These are phyloP conservation scores for Talaromyces sp. DNA, from an alignment of 2,329 filamentous ascomycete genomes.

Conservation along the genomic window DNA sequence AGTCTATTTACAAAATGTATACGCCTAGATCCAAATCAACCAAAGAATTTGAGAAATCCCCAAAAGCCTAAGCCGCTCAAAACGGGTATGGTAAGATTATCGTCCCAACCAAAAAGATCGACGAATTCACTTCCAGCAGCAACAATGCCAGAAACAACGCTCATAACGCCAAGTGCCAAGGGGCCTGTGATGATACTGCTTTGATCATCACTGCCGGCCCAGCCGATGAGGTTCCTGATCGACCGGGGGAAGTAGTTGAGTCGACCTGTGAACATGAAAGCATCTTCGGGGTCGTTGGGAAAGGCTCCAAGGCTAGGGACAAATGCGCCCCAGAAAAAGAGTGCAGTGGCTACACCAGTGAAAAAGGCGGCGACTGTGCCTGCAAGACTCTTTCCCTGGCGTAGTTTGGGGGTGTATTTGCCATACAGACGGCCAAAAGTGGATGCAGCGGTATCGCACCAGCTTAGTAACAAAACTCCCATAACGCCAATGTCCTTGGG, in stretches of 20 bases:
- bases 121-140: slow-evolving; percentile 87
- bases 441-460: slow-evolving; percentile 96
- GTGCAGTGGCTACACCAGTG: slow-evolving; percentile 78
- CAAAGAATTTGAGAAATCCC: slow-evolving; percentile 87
- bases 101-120: slow-evolving; percentile 91
- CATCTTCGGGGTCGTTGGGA: slow-evolving; percentile 65
- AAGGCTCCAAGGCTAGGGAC: slow-evolving; percentile 67
- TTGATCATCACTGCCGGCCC: slow-evolving; percentile 46
- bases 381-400: slow-evolving; percentile 86
- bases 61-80: slow-evolving; percentile 85
- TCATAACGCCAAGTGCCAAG: slow-evolving; percentile 74
- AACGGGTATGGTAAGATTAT: slow-evolving; percentile 94
- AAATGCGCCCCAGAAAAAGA: slow-evolving; percentile 83
- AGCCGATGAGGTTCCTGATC: slow-evolving; percentile 60
- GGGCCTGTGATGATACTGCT: slow-evolving; percentile 64
- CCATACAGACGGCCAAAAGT: slow-evolving; percentile 91
- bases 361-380: slow-evolving; percentile 81
- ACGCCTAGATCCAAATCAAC: slow-evolving; percentile 9
- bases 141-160: slow-evolving; percentile 81
- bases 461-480: slow-evolving; percentile 84
- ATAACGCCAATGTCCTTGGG: slow-evolving; percentile 92
- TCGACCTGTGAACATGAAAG: slow-evolving; percentile 77
- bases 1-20: slow-evolving; percentile 13
- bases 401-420: slow-evolving; percentile 79
- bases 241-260: slow-evolving; percentile 65